phyloP scores from a whole-genome alignment of 2,329 filamentous ascomycete species.

The Fusarium continuum region DNA sequence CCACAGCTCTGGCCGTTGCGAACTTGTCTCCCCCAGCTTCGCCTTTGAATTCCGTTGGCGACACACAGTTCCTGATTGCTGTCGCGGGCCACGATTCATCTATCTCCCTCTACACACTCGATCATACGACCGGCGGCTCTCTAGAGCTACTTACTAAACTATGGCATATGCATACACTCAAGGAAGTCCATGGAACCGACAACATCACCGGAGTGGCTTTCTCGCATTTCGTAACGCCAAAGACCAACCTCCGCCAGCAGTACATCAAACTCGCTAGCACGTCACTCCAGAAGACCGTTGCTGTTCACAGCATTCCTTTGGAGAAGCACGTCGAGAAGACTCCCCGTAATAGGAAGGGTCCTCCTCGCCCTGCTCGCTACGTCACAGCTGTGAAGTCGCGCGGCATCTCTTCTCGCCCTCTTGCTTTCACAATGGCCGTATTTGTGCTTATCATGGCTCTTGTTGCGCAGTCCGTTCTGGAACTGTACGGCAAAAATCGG shows the following conservation, averaged over 20 bases:
- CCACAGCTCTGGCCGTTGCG: slow-evolving; percentile 80
- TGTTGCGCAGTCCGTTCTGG: slow-evolving; percentile 70
- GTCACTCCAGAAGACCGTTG: slow-evolving; percentile 80
- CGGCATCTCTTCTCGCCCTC: slow-evolving; percentile 58
- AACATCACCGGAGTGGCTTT: slow-evolving; percentile 69
- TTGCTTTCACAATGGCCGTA: slow-evolving; percentile 64
- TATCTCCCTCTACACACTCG: slow-evolving; percentile 79
- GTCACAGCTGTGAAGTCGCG: slow-evolving; percentile 70
- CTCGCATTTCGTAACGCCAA: slow-evolving; percentile 65
- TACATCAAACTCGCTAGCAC: slow-evolving; percentile 80
- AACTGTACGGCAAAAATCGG: slow-evolving; percentile 66
- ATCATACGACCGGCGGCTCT: slow-evolving; percentile 64
- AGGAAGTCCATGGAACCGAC: slow-evolving; percentile 61
- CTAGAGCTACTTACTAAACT: slow-evolving; percentile 63
- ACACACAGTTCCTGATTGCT: slow-evolving; percentile 82
- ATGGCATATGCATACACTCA: slow-evolving; percentile 62
- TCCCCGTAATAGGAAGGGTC: slow-evolving; percentile 48
- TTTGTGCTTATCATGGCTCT: slow-evolving; percentile 69
- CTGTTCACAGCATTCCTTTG: slow-evolving; percentile 82
- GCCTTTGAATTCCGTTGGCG: slow-evolving; percentile 61
- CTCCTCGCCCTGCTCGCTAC: slow-evolving; percentile 69
- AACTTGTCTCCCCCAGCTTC: slow-evolving; percentile 68
- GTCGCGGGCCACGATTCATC: slow-evolving; percentile 83
- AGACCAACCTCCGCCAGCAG: slow-evolving; percentile 51
- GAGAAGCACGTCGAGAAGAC: slow-evolving; percentile 54